phyloP scores from a whole-genome alignment of 192 early-diverging fungal species.

The Radiomyces spectabilis region DNA sequence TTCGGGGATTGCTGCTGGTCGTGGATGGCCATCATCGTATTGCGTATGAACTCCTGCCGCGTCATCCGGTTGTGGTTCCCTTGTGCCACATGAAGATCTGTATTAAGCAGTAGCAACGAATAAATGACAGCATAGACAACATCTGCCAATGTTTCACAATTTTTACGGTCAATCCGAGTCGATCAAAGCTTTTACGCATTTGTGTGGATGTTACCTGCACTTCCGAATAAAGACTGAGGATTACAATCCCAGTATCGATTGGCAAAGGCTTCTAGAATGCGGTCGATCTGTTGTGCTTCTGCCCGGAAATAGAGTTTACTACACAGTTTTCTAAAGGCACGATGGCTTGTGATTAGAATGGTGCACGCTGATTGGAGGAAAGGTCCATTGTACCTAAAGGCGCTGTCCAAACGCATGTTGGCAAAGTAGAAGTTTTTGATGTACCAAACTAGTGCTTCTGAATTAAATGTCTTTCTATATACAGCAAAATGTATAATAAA shows the following conservation, averaged over 20 bases:
- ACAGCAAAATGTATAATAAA: background rate
- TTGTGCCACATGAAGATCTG: constrained; percentile 85
- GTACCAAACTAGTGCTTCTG: constrained; percentile 53
- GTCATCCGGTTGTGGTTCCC: constrained; percentile 67
- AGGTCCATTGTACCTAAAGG: constrained; percentile 45
- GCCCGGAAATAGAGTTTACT: constrained; percentile 76
- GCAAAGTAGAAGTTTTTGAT: constrained; percentile 73
- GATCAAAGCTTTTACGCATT: no score
- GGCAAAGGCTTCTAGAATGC: constrained; percentile 79
- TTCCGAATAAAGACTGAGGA: constrained; percentile 40
- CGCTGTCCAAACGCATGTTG: constrained; percentile 64
- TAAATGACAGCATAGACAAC: constrained; percentile 82
- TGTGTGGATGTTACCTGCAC: constrained; percentile 17
- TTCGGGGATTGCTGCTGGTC: no score
- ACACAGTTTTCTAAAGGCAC: constrained; percentile 49
- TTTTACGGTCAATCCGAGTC: no score
- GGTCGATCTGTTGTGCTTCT: constrained; percentile 89
- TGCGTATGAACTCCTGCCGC: constrained; percentile 60
- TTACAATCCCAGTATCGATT: constrained; percentile 82
- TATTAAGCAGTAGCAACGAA: constrained; percentile 85
- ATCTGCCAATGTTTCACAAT: no score
- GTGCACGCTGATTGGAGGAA: background rate
- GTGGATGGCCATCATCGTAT: constrained; percentile 50
- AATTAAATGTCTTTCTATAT: constrained; percentile 39
- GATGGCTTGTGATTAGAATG: background rate